Conservation (phyloP, 2,329 filamentous ascomycete genomes). For the Setomelanomma holmii region DNA sequence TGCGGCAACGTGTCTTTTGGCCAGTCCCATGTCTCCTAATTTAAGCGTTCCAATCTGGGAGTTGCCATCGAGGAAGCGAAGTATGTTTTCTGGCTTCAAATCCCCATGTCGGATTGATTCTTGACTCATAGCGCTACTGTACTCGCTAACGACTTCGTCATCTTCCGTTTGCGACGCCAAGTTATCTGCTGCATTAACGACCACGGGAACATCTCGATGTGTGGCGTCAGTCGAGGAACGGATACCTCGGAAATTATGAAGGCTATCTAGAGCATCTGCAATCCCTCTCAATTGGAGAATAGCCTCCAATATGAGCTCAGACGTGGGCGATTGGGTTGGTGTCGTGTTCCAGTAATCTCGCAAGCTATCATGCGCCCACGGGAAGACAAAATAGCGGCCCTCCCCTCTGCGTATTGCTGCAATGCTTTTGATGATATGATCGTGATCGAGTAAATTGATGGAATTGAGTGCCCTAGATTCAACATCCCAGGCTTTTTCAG, state of each 20-base stretch:
- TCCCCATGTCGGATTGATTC: slow-evolving; percentile 24
- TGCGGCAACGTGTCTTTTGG: slow-evolving; percentile 13
- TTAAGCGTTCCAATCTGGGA: slow-evolving; percentile 16
- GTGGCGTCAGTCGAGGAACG: neutral
- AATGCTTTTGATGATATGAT: slow-evolving; percentile 18
- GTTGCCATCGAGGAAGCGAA: slow-evolving; percentile 9
- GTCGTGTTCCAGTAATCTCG: slow-evolving; percentile 18
- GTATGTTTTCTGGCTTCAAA: slow-evolving; percentile 34
- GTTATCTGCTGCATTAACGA: neutral
- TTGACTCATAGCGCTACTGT: neutral
- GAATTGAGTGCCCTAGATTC: slow-evolving; percentile 14
- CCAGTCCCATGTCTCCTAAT: slow-evolving; percentile 20
- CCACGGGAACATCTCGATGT: neutral
- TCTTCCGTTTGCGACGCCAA: neutral
- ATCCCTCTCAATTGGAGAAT: slow-evolving; percentile 20
- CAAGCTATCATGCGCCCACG: slow-evolving; percentile 23
- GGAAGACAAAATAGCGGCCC: slow-evolving; percentile 27
- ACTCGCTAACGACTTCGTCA: neutral
- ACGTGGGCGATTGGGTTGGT: slow-evolving; percentile 1
- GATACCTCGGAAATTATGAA: slow-evolving; percentile 13
- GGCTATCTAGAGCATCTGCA: slow-evolving; percentile 17
- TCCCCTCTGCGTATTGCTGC: slow-evolving; percentile 18
- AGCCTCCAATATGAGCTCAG: slow-evolving; percentile 1
- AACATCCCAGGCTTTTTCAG: slow-evolving; percentile 13
- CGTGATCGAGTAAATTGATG: slow-evolving; percentile 20